Conservation (phyloP, 257 asterid genomes). For the Solanum ahanhuiri region DNA sequence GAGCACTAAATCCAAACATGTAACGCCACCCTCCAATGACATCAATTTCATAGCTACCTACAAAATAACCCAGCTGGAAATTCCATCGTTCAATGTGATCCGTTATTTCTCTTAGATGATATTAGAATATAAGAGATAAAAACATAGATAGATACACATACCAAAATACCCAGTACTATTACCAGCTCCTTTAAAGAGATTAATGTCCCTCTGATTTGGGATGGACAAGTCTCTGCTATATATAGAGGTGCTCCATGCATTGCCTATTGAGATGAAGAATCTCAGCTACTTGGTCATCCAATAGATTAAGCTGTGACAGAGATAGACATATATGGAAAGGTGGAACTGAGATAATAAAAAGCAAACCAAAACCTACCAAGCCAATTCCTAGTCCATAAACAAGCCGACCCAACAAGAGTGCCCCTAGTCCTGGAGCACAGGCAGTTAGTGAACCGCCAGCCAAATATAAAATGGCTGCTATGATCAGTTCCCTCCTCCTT, state of each 20-base stretch:
- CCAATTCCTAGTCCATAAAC: constrained; percentile 95
- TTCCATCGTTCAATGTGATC: constrained; percentile 3
- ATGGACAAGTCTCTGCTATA: constrained; percentile 94
- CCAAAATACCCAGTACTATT: constrained; percentile 94
- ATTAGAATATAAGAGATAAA: neutral
- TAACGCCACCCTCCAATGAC: constrained; percentile 95
- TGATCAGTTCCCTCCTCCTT: constrained; percentile 81
- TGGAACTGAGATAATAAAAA: neutral
- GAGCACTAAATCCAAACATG: constrained; percentile 88
- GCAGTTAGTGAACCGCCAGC: constrained; percentile 72
- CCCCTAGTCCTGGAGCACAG: constrained; percentile 70
- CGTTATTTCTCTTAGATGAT: constrained; percentile 3
- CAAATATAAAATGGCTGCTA: constrained; percentile 58
- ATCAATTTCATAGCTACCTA: constrained; percentile 67
- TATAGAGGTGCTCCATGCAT: constrained; percentile 99
- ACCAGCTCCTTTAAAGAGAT: constrained; percentile 94
- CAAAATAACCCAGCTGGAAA: constrained; percentile 75
- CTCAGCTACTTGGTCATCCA: neutral
- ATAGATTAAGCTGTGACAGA: neutral
- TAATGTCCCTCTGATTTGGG: constrained; percentile 94
- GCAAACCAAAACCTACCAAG: constrained; percentile 39
- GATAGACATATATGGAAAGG: neutral
- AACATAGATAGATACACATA: constrained; percentile 5
- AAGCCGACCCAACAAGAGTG: constrained; percentile 71
- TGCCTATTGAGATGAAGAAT: constrained; percentile 42